Percentiles rank a stretch among this genome's conserved stretches.
Evolutionary conservation across 2,329 filamentous ascomycete species (phyloP).

Genomic region (Fusarium nodosum): DNA sequence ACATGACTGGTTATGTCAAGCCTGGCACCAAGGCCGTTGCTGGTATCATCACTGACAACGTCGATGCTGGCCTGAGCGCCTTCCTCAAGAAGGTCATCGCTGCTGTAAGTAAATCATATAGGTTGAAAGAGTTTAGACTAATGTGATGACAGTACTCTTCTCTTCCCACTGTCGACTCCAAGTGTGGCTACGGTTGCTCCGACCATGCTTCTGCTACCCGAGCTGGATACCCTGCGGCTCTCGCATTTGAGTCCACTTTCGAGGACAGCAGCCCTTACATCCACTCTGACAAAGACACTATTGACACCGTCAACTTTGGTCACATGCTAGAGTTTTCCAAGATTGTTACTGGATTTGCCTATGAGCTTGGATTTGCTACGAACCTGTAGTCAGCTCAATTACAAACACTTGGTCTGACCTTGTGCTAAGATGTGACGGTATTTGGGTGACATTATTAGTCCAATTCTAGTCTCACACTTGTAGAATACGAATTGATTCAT

Average conservation of each 20-base stretch:
- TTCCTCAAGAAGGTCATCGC: constrained; percentile 57
- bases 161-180: constrained; percentile 61
- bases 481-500: neutral
- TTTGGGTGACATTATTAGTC: no score
- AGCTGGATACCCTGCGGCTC: constrained; percentile 74
- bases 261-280: constrained; percentile 76
- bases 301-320: constrained; percentile 76
- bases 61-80: constrained; percentile 53
- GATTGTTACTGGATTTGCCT: constrained; percentile 62
- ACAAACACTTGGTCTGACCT: neutral
- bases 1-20: constrained; percentile 59
- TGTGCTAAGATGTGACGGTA: neutral
- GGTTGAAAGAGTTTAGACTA: rapidly evolving
- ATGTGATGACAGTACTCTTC: constrained; percentile 49
- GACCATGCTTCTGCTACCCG: constrained; percentile 72
- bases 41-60: constrained; percentile 59
- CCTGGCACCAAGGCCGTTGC: constrained; percentile 49
- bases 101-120: constrained; percentile 20
- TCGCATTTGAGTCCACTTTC: constrained; percentile 73
- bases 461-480: neutral
- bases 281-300: constrained; percentile 78
- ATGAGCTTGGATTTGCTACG: constrained; percentile 67
- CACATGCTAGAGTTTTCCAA: constrained; percentile 75
- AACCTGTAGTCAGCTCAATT: neutral
- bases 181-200: constrained; percentile 72